Conservation (phyloP, 352 stramenopile species). For the Phytophthora macrochlamydospora region DNA sequence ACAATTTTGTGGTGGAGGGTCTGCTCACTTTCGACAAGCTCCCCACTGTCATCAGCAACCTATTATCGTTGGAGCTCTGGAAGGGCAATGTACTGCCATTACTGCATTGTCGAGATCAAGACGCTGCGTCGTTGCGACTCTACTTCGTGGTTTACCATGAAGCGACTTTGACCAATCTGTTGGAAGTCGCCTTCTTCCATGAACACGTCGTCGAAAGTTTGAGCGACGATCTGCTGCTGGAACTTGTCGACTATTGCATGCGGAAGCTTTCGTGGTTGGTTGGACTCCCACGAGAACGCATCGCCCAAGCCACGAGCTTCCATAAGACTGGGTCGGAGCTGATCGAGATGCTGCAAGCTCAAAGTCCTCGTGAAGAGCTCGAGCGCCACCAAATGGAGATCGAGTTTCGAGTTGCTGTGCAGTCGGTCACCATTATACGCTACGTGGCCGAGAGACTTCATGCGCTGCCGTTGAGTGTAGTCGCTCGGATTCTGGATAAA, state of each 20-base stretch:
- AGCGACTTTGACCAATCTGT: constrained; percentile 85
- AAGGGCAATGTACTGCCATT: constrained; percentile 80
- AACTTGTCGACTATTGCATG: constrained; percentile 94
- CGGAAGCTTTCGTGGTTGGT: constrained; percentile 90
- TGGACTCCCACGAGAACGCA: constrained; percentile 56
- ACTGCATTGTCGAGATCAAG: constrained; percentile 50
- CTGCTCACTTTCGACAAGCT: constrained; percentile 94
- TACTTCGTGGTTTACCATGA: constrained; percentile 96
- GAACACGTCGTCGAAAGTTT: constrained; percentile 88
- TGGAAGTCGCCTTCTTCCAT: constrained; percentile 91
- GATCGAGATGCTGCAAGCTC: constrained; percentile 64
- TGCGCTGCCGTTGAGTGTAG: constrained; percentile 83
- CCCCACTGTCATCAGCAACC: constrained; percentile 82
- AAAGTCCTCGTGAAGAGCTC: constrained; percentile 65
- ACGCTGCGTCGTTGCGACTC: constrained; percentile 76
- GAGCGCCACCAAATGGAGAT: constrained; percentile 82
- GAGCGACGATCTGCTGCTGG: constrained; percentile 90
- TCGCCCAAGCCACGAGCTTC: constrained; percentile 65
- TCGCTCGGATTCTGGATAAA: constrained; percentile 95
- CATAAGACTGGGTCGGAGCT: constrained; percentile 75
- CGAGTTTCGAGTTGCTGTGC: constrained; percentile 86
- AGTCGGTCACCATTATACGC: constrained; percentile 88
- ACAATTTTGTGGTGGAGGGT: constrained; percentile 94
- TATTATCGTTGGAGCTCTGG: constrained; percentile 92
- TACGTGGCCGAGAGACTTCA: constrained; percentile 92